These are phyloP conservation scores for Sherardia arvensis DNA, from an alignment of 257 asterid genomes.

Conservation along the genomic window DNA sequence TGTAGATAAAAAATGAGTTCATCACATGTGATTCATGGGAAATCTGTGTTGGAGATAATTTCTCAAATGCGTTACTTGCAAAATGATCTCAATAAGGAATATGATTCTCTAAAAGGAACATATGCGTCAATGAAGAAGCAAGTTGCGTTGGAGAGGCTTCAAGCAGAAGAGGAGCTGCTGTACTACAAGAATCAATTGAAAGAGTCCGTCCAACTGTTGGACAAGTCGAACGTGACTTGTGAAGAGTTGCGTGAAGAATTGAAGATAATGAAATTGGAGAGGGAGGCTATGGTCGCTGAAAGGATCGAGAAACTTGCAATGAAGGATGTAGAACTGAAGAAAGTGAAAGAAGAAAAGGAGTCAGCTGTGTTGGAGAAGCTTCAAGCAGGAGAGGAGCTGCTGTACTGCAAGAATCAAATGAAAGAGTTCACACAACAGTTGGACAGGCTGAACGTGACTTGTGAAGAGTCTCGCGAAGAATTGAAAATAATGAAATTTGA, in stretches of 20 bases:
- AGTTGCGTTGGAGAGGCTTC: neutral
- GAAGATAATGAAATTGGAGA: neutral
- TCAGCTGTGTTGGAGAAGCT: neutral
- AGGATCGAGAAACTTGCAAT: neutral
- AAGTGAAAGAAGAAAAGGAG: neutral
- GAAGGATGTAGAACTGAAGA: neutral
- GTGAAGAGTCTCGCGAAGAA: no score
- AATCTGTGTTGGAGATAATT: constrained; percentile 25
- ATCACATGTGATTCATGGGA: no score
- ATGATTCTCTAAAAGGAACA: constrained; percentile 10
- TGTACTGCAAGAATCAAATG: no score
- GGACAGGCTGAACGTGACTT: no score
- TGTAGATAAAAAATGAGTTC: constrained; percentile 8
- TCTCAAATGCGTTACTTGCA: constrained; percentile 2
- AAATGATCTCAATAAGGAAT: constrained; percentile 13
- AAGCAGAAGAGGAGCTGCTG: neutral
- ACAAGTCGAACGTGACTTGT: neutral
- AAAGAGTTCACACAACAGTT: no score
- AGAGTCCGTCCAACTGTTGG: neutral
- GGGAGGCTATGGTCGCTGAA: neutral
- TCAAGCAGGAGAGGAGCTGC: neutral
- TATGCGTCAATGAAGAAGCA: constrained; percentile 9
- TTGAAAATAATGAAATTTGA: neutral
- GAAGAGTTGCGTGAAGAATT: neutral
- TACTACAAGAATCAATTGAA: neutral